Evolutionary conservation across 1,284 basidiomycete species (phyloP).

Genomic region (Veloboletus limbatus): DNA sequence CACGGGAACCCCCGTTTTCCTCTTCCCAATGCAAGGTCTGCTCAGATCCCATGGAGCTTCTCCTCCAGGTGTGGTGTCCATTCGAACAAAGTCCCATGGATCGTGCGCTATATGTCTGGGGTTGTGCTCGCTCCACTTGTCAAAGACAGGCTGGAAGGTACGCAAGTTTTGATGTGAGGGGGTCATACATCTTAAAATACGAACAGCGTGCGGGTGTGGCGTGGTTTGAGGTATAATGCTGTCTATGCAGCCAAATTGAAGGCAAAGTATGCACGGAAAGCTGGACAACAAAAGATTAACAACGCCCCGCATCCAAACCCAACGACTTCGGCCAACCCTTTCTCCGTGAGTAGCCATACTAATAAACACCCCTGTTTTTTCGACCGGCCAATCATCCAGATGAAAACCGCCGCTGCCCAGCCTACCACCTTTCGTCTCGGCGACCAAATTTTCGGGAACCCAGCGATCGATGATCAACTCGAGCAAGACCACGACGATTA

Average conservation of each 20-base stretch:
- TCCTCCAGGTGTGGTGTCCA: constrained; percentile 84
- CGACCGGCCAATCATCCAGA: constrained; percentile 12
- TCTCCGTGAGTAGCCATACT: constrained; percentile 48
- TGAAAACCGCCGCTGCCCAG: constrained; percentile 18
- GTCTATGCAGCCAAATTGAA: constrained; percentile 70
- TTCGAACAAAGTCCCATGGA: constrained; percentile 80
- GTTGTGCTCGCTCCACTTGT: constrained; percentile 63
- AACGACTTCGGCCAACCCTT: constrained; percentile 56
- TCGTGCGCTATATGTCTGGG: constrained; percentile 78
- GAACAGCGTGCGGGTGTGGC: constrained; percentile 71
- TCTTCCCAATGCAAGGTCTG: constrained; percentile 69
- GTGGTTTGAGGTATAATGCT: constrained; percentile 67
- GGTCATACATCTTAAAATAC: constrained; percentile 13
- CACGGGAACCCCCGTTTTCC: constrained; percentile 50
- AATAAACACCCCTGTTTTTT: not conserved
- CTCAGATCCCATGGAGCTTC: constrained; percentile 67
- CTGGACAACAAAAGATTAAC: constrained; percentile 38
- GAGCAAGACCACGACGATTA: constrained; percentile 23
- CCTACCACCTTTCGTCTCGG: constrained; percentile 53
- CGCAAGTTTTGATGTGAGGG: constrained; percentile 31
- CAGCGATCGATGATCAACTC: constrained; percentile 13
- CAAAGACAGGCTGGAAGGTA: constrained; percentile 73
- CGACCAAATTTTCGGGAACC: constrained; percentile 57
- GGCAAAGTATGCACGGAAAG: constrained; percentile 36
- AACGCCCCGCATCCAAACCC: constrained; percentile 35